Evolutionary conservation across 2,329 filamentous ascomycete species (phyloP).

Genomic region (Allantophomopsis lycopodina): DNA sequence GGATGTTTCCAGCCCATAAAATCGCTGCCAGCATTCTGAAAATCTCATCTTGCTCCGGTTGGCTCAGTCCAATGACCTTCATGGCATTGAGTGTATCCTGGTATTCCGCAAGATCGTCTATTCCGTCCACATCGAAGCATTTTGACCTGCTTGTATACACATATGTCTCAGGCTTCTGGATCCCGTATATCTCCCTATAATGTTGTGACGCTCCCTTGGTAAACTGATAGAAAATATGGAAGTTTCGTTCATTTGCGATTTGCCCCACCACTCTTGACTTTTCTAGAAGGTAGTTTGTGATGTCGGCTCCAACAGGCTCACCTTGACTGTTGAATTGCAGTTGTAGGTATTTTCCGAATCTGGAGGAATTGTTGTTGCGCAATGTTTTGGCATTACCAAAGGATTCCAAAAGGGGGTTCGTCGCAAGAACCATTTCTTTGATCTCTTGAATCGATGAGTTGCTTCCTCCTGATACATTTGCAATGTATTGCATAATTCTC

Average conservation of each 20-base stretch:
- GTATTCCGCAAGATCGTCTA: constrained; percentile 84
- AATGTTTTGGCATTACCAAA: constrained; percentile 98
- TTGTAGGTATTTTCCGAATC: constrained; percentile 96
- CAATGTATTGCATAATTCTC: constrained; percentile 99
- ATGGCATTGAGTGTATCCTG: constrained; percentile 87
- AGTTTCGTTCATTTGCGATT: constrained; percentile 91
- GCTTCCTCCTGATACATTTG: constrained; percentile 78
- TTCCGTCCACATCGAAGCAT: constrained; percentile 86
- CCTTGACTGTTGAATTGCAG: constrained; percentile 88
- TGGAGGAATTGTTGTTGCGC: constrained; percentile 96
- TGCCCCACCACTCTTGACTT: constrained; percentile 92
- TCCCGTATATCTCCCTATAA: constrained; percentile 76
- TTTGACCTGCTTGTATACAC: constrained; percentile 88
- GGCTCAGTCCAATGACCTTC: constrained; percentile 79
- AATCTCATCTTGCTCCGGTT: constrained; percentile 86
- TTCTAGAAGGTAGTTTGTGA: constrained; percentile 95
- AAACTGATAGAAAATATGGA: constrained; percentile 99
- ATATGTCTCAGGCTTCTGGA: constrained; percentile 88
- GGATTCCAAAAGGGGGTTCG: constrained; percentile 90
- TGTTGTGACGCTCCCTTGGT: constrained; percentile 83
- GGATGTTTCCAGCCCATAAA: constrained; percentile 88
- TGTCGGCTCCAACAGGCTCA: constrained; percentile 90
- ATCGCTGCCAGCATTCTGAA: constrained; percentile 90
- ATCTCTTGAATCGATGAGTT: constrained; percentile 73
- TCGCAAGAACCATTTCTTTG: constrained; percentile 98